These are phyloP conservation scores for Apostasia shenzhenica DNA, from an alignment of 106 monocot genomes.

Conservation along the genomic window DNA sequence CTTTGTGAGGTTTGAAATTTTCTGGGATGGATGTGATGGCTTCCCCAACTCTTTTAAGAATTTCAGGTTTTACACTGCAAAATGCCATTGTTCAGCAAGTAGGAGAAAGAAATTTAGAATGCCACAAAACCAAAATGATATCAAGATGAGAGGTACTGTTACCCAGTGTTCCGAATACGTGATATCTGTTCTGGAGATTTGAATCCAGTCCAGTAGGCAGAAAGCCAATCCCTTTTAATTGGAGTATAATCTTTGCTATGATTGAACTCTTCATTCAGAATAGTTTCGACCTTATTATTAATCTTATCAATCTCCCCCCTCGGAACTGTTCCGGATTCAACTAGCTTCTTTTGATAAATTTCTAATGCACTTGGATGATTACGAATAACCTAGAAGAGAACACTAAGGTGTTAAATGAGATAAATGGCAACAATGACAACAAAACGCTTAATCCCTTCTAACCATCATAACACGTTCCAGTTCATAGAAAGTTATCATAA, in stretches of 20 bases:
- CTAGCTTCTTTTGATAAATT: conserved; percentile 75
- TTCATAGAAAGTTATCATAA: no score
- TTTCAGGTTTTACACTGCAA: conserved; percentile 83
- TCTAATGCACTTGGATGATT: conserved; percentile 77
- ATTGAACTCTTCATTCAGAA: conserved; percentile 81
- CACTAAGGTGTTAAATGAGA: background rate
- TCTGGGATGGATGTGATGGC: conserved; percentile 82
- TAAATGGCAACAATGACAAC: no score
- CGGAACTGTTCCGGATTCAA: conserved; percentile 53
- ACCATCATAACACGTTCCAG: no score
- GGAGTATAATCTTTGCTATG: conserved; percentile 86
- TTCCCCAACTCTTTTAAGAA: conserved; percentile 78
- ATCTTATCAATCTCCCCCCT: conserved; percentile 70
- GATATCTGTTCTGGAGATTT: conserved; percentile 98
- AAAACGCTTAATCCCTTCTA: no score
- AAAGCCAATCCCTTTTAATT: conserved; percentile 89
- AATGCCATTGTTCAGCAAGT: background rate
- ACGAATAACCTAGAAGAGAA: conserved; percentile 54
- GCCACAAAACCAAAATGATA: background rate
- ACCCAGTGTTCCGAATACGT: conserved; percentile 88
- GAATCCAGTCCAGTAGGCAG: conserved; percentile 91
- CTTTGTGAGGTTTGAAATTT: conserved; percentile 78
- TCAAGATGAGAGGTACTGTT: conserved; percentile 4
- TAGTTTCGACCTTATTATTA: conserved; percentile 60
- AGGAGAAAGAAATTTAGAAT: background rate